Evolutionary conservation across 495 filamentous ascomycete genomes (phyloP), one percentile per base, ranked within the genome.

Genomic region (Penicillium coprophilum): DNA sequence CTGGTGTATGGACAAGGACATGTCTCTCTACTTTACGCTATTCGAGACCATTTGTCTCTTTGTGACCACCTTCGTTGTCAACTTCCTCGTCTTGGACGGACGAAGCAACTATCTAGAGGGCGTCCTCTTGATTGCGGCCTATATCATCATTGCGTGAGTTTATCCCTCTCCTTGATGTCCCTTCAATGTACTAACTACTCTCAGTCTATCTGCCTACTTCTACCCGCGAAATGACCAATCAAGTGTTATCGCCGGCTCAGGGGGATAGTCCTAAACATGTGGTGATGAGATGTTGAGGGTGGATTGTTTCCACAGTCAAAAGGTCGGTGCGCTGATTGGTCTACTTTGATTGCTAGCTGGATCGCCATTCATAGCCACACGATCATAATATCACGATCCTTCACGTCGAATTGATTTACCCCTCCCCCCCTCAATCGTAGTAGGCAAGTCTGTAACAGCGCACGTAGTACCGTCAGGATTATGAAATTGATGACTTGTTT

Each of bases 21-120:
- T 96, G 91, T 85, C 84, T 30, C 74, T 96, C 12, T 95, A 93
- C 75, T 96, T 96, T 63, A 96, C 88, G 34, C 76, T 96, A 23
- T 96, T 96, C 69, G 92, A 96, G 77, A 96, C 92, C 4, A 84
- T 95, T 10, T 87, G 80, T 44, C 75, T 96, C 21, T 95, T 96
- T 65, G 90, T 92, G 17, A 89, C 88, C 32, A 87, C 87, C 20
- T 96, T 96, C 58, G 90, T 82, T 23, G 88, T 95, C 62, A 96
- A 95, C 68, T 96, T 94, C 72, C 71, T 96, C 38, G 88, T 96
- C 27, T 73, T 96, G 50, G 92, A 96, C 60, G 92, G 92, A 7
- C 72, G 90, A 27, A 90, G 85, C 55, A 96, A 96, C 68, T 96
- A 96, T 60, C 81, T 96, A 0, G 91, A 96, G 69, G 91, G 92